Evolutionary conservation across 192 early-diverging fungal genomes (phyloP), one percentile per base, ranked within the genome.

Genomic region (Gaertneriomyces semiglobifer): DNA sequence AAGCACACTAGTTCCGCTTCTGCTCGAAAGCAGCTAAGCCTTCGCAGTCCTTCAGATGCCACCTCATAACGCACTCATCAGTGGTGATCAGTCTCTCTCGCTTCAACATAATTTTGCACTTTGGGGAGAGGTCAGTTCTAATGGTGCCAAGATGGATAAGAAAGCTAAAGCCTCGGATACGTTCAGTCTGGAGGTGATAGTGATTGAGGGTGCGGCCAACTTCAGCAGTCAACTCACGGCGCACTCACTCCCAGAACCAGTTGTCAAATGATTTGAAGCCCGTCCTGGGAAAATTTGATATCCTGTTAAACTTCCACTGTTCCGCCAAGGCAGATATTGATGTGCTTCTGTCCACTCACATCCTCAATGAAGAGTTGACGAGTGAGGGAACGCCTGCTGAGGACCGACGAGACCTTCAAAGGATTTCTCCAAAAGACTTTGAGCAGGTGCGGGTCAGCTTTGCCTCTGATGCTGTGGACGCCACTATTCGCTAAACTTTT

Each of bases 261-360:
- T 33, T 33, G 2, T 33, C 25, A 33, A 33, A 33, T 33, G 25
- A 33, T 50, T 50, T 50, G 2, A 18, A 12, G 48, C 48, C 48
- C 12, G 2, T 50, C 12, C 12, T 50, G n/a, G 58, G 64, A 53
- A 66, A 66, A 58, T 59, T 58, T 54, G 64, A 66, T 44, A 43
- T 66, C 12, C 10, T 66, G 9, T 38, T 66, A 10, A 66, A 66
- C 43, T 4, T 66, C 33, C 52, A 25, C 4, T 33, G 48, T 2
- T 11, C 62, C 18, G 53, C 51, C 19, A 40, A 63, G 12, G n/a
- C 4, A 5, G 18, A 4, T 20, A 11, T 33, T 14, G 62, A 63
- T 20, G 62, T 16, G 5, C 7, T 33, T 1, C n/a, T 63, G 48
- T n/a, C 48, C 16, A 19, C 3, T 10, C 62, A 63, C 62, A 63